Percentiles rank a stretch among this genome's conserved stretches.
Conservation (phyloP, 1,284 basidiomycete genomes). For the Ustilago xerochloae region DNA sequence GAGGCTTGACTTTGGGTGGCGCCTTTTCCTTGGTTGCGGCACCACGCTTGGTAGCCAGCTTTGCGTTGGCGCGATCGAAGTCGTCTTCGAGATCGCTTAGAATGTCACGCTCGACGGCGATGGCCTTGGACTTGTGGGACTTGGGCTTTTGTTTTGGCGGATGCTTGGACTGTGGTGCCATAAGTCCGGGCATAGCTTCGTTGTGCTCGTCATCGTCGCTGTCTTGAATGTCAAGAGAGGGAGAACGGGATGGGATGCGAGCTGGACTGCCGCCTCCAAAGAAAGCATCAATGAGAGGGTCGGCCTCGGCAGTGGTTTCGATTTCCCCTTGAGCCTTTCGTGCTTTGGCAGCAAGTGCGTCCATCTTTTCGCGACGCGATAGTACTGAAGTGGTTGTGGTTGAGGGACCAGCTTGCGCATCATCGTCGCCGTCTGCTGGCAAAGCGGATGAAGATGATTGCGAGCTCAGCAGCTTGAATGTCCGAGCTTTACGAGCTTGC, state of each 20-base stretch:
- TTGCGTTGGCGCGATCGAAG: constrained; percentile 21
- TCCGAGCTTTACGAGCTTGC: constrained; percentile 11
- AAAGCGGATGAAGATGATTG: constrained; percentile 11
- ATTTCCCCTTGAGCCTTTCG: constrained; percentile 20
- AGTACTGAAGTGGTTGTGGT: background rate
- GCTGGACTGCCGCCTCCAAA: constrained; percentile 14
- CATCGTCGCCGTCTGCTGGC: background rate
- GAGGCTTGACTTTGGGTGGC: constrained; percentile 44
- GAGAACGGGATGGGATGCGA: constrained; percentile 22
- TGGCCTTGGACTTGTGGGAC: constrained; percentile 13
- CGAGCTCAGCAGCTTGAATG: constrained; percentile 33
- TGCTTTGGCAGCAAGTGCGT: constrained; percentile 32
- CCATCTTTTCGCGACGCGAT: constrained; percentile 31
- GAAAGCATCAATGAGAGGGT: constrained; percentile 31
- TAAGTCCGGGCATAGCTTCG: constrained; percentile 40
- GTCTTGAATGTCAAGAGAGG: constrained; percentile 36
- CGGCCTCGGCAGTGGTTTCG: constrained; percentile 2
- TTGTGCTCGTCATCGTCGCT: constrained; percentile 44
- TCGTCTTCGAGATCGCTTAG: constrained; percentile 37
- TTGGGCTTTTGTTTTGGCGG: constrained; percentile 2
- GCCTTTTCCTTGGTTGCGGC: constrained; percentile 19
- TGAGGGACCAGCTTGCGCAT: constrained; percentile 6
- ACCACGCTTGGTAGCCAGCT: constrained; percentile 25
- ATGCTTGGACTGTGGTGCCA: constrained; percentile 1
- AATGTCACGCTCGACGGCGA: constrained; percentile 20